Evolutionary conservation across 2,329 filamentous ascomycete genomes (phyloP).

Genomic region (Dryadomyces quercus-mongolicae): DNA sequence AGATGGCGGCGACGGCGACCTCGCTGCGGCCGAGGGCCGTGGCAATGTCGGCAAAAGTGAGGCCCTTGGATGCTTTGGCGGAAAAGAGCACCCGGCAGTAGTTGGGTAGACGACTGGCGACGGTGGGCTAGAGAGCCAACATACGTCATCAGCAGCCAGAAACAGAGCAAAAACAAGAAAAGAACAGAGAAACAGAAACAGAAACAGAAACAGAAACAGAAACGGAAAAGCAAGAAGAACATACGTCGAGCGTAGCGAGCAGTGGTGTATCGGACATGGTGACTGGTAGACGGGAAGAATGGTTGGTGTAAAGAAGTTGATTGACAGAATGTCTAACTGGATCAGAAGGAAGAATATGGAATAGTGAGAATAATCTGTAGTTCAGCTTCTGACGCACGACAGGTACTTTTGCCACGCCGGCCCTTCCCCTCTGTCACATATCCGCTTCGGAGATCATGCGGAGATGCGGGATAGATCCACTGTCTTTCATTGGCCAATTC

Average conservation of each 20-base stretch:
- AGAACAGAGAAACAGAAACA: slow-evolving; percentile 9
- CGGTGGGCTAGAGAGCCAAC: slow-evolving; percentile 48
- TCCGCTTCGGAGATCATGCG: not conserved
- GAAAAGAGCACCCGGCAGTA: slow-evolving; percentile 65
- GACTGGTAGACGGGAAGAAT: not conserved
- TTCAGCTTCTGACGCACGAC: too few relatives aligned
- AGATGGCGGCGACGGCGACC: slow-evolving; percentile 75
- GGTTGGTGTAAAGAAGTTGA: not conserved
- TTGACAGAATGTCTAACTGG: too few relatives aligned
- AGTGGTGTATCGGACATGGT: slow-evolving; percentile 15
- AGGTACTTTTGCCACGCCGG: too few relatives aligned
- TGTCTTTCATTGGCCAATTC: not conserved
- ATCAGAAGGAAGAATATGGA: too few relatives aligned
- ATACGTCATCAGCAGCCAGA: too few relatives aligned
- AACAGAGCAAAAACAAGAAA: not conserved
- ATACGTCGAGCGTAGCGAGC: slow-evolving; percentile 26
- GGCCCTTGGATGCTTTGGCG: slow-evolving; percentile 62
- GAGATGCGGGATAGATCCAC: not conserved
- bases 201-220: not conserved
- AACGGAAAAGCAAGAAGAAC: not conserved
- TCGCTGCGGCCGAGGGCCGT: slow-evolving; percentile 64
- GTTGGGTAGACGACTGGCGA: slow-evolving; percentile 56
- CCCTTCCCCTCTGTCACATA: not conserved
- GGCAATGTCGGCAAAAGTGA: slow-evolving; percentile 72
- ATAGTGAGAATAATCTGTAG: too few relatives aligned